These are phyloP conservation scores for Acacia crassicarpa DNA, from an alignment of 306 rosid species.

Conservation along the genomic window DNA sequence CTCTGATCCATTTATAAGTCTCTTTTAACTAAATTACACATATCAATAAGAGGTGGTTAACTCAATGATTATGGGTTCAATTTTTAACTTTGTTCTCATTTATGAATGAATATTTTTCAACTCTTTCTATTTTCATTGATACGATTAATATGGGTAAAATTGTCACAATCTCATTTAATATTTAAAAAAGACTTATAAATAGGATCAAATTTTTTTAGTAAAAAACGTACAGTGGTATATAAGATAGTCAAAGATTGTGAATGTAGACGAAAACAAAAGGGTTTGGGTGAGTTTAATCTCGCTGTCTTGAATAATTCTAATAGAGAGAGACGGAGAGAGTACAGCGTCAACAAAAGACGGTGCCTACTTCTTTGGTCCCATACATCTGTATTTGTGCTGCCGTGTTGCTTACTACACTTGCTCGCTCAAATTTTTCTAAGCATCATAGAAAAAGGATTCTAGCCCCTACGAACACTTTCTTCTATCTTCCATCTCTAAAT, in stretches of 20 bases:
- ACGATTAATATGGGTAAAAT: no score
- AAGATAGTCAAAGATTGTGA: not conserved
- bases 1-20: no score
- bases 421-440: slow-evolving; percentile 47
- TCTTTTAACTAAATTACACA: no score
- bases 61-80: no score
- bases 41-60: no score
- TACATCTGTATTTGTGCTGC: slow-evolving; percentile 42
- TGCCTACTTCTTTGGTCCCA: slow-evolving; percentile 89
- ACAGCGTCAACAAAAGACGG: slow-evolving; percentile 68
- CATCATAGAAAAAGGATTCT: slow-evolving; percentile 30
- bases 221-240: not conserved
- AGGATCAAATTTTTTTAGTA: not conserved
- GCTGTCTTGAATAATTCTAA: slow-evolving; percentile 30
- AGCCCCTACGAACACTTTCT: not conserved
- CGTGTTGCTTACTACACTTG: slow-evolving; percentile 63
- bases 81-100: no score
- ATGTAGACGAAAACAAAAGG: slow-evolving; percentile 29
- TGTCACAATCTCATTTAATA: no score
- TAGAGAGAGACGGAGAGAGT: not conserved
- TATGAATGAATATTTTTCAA: no score
- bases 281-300: not conserved
- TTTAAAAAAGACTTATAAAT: no score
- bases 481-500: not conserved
- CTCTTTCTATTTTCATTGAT: no score